Percentiles rank a stretch among this genome's conserved stretches.
phyloP scores from a whole-genome alignment of 768 basidiomycete species.

The Naganishia friedmannii region DNA sequence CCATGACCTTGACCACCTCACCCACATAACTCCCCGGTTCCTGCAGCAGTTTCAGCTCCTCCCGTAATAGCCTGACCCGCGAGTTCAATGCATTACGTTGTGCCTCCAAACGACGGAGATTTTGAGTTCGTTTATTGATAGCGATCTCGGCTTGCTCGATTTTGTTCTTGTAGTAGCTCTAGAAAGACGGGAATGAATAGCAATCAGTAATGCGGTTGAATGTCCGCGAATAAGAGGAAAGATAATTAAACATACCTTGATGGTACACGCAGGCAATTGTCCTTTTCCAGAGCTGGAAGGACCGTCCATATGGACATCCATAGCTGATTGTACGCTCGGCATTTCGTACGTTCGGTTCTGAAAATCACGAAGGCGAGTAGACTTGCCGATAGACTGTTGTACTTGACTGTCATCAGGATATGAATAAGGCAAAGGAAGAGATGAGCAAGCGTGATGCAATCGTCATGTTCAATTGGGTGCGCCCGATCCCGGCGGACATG shows the following conservation, averaged over 20 bases:
- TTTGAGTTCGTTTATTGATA: slow-evolving; percentile 95
- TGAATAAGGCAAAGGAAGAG: neutral
- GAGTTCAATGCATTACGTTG: slow-evolving; percentile 96
- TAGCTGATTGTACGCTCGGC: slow-evolving; percentile 9
- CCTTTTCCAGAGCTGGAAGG: neutral
- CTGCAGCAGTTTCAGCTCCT: slow-evolving; percentile 86
- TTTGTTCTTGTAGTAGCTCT: slow-evolving; percentile 83
- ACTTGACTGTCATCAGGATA: neutral
- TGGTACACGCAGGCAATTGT: slow-evolving; percentile 15
- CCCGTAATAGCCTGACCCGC: slow-evolving; percentile 80
- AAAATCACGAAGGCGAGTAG: no score
- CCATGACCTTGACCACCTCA: slow-evolving; percentile 97
- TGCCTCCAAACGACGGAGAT: slow-evolving; percentile 88
- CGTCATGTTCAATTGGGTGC: neutral
- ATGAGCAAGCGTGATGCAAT: slow-evolving; percentile 9
- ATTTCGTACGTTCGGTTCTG: neutral
- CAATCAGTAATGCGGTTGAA: neutral
- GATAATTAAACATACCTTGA: slow-evolving; percentile 3
- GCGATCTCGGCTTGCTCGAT: slow-evolving; percentile 88
- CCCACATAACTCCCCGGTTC: slow-evolving; percentile 98
- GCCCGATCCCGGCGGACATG: neutral
- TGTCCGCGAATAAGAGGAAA: neutral
- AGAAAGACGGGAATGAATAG: neutral
- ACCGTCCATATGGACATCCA: slow-evolving; percentile 10
- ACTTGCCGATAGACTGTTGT: neutral